Evolutionary conservation across 441 rosid genomes (phyloP), one percentile per base, ranked within the genome.

Genomic region (Syzygium malaccense): DNA sequence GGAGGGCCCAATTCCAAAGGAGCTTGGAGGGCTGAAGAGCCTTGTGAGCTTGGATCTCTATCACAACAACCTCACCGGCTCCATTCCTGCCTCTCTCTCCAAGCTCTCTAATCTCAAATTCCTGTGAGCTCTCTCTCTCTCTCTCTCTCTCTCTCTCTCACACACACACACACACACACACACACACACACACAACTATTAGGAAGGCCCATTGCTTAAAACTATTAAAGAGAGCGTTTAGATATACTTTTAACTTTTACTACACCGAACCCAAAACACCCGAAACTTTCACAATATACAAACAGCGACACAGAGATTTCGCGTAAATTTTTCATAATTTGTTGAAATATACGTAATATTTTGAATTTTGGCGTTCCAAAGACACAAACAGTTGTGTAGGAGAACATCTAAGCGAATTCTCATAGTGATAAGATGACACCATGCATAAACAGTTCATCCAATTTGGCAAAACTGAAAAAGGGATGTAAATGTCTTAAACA

Each of bases 21-120:
- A 85, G 87, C 85, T 85, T 4, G 90, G 90, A 15, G 57, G 60
- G 30, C 75, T 85, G 85, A 25, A 60, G 41, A 71, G 71, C 28
- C 80, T 88, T 17, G 57, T 85, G 64, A 66, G 87, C 58, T 25
- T 88, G 87, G 90, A 88, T 88, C 86, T 85, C 45, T 88, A 85
- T 33, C 57, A 37, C 28, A 88, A 88, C 87, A 54, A 68, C 48
- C 62, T 85, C 57, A 62, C 68, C 60, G 90, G 90, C 71, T 28
- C 87, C 71, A 71, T 88, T 30, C 89, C 90, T 4, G 55, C 83
- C 55, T 51, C 87, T 18, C 32, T 88, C 20, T 87, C 87, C 45
- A 66, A 86, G 6, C 90, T 88, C 85, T 55, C 26, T 7, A 49
- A 6, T 14, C 87, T 88, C 60, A 51, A 62, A 53, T 68, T 62